phyloP scores from a whole-genome alignment of 78 protist species.

The Dictyostelium intermedium region DNA sequence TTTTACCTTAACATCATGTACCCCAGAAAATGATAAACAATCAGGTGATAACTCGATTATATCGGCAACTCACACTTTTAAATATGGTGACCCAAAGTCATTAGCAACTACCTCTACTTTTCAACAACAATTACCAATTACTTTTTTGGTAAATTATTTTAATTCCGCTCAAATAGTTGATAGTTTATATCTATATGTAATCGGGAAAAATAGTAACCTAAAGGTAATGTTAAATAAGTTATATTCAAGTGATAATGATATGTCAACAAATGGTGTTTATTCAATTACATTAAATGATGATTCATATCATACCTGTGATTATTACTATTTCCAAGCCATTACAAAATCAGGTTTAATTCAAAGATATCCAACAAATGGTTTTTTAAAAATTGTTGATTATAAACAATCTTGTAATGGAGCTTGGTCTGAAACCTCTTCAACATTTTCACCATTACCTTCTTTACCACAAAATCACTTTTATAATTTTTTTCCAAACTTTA shows the following conservation, averaged over 20 bases:
- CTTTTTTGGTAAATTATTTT: neutral
- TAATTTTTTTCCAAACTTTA: neutral
- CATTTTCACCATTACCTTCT: neutral
- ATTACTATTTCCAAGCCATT: neutral
- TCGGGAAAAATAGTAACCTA: neutral
- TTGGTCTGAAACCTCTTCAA: neutral
- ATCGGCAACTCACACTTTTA: neutral
- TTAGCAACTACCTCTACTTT: neutral
- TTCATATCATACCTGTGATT: neutral
- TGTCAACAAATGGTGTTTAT: neutral
- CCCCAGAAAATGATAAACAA: neutral
- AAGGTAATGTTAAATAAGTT: neutral
- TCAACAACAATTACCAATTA: neutral
- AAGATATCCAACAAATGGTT: conserved; percentile 2
- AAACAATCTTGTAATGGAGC: neutral
- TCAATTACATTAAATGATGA: neutral
- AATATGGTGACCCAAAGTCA: neutral
- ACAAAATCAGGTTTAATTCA: neutral
- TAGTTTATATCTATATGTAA: neutral
- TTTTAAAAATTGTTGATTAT: neutral
- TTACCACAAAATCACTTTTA: neutral
- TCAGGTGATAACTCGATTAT: neutral
- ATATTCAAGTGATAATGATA: conserved; percentile 5
- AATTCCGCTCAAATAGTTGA: neutral
- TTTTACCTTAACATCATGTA: neutral